These are phyloP conservation scores for Pythium pyrilobum DNA, from an alignment of 352 stramenopile genomes.

Conservation along the genomic window DNA sequence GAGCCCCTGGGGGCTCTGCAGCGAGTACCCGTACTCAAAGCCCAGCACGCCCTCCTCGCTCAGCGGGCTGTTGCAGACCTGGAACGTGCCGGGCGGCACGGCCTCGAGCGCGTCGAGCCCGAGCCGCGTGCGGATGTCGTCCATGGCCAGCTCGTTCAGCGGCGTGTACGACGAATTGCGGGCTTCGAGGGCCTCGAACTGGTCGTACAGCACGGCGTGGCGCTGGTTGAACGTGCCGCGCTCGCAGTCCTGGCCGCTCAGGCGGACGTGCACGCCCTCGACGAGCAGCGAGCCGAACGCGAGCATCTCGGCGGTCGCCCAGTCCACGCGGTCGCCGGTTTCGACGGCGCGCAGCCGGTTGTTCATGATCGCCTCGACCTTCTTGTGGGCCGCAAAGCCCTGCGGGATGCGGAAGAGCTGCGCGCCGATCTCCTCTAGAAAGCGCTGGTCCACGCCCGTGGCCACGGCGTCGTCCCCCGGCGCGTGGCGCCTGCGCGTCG, in stretches of 20 bases:
- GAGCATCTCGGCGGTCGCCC: slow-evolving; percentile 85
- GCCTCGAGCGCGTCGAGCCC: slow-evolving; percentile 38
- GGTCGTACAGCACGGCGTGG: slow-evolving; percentile 86
- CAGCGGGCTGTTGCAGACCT: slow-evolving; percentile 79
- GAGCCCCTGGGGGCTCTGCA: slow-evolving; percentile 64
- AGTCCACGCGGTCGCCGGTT: slow-evolving; percentile 80
- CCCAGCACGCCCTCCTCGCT: slow-evolving; percentile 81
- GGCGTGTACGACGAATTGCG: slow-evolving; percentile 92
- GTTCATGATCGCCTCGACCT: slow-evolving; percentile 85
- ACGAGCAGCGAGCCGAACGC: slow-evolving; percentile 80
- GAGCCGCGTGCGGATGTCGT: slow-evolving; percentile 36
- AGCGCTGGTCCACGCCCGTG: slow-evolving; percentile 67
- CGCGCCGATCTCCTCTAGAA: slow-evolving; percentile 68
- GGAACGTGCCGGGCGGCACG: slow-evolving; percentile 40
- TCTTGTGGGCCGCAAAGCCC: slow-evolving; percentile 80
- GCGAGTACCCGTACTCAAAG: slow-evolving; percentile 87
- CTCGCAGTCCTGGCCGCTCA: slow-evolving; percentile 88
- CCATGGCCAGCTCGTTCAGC: slow-evolving; percentile 82
- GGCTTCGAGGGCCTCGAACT: slow-evolving; percentile 68
- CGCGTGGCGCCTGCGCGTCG: background rate
- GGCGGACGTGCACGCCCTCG: slow-evolving; percentile 77
- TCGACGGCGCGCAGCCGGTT: slow-evolving; percentile 75
- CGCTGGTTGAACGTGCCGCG: slow-evolving; percentile 89
- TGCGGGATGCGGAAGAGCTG: slow-evolving; percentile 78
- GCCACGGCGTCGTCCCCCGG: slow-evolving; percentile 2